Evolutionary conservation across 306 rosid species (phyloP).

Genomic region (Geum urbanum): DNA sequence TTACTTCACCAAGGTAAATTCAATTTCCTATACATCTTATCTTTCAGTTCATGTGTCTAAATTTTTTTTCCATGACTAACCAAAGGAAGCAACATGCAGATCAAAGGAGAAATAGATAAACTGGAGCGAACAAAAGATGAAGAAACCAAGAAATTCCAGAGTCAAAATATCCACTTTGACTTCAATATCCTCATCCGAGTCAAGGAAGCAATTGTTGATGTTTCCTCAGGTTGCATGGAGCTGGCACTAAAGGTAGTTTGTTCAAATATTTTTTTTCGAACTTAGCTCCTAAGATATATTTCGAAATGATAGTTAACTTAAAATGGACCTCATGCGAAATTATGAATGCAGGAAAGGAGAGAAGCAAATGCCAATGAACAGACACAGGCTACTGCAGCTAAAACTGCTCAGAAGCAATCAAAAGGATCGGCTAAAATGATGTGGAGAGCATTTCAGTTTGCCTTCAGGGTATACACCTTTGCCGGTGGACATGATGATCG

Average conservation of each 20-base stretch:
- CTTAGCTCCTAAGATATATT: not conserved
- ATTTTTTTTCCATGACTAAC: conserved; percentile 12
- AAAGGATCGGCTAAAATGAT: conserved; percentile 44
- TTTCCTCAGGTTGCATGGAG: conserved; percentile 87
- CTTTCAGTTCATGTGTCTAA: not conserved
- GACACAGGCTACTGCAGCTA: conserved; percentile 15
- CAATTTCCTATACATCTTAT: not conserved
- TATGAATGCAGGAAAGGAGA: conserved; percentile 45
- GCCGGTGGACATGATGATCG: conserved; percentile 87
- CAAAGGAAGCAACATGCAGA: conserved; percentile 31
- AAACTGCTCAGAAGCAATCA: conserved; percentile 14
- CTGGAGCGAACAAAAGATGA: conserved; percentile 68
- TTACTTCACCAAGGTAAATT: conserved; percentile 62
- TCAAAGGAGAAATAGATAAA: conserved; percentile 61
- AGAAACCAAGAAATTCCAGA: conserved; percentile 55
- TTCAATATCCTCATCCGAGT: conserved; percentile 56
- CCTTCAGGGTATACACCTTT: conserved; percentile 63
- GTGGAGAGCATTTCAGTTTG: conserved; percentile 84
- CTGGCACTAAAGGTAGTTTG: conserved; percentile 57
- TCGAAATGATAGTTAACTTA: conserved; percentile 4
- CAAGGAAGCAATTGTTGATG: conserved; percentile 80
- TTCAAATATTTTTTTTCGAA: not conserved
- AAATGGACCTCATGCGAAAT: not conserved
- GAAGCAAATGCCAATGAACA: conserved; percentile 29
- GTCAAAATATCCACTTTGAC: conserved; percentile 67